phyloP scores from a whole-genome alignment of 1,284 basidiomycete species.

The Puccinia coronata region DNA sequence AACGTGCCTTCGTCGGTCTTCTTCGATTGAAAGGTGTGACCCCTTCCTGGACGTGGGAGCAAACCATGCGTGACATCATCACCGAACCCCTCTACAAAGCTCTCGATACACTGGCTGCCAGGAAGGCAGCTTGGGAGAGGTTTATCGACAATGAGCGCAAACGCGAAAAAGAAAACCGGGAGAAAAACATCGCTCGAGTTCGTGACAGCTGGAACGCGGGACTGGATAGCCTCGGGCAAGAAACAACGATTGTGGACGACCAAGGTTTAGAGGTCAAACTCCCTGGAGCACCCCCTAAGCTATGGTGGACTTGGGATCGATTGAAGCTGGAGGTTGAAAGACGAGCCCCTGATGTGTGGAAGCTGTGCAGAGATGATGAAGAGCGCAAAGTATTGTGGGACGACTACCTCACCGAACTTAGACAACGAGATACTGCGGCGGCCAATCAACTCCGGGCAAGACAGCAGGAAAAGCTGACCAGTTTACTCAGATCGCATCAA shows the following conservation, averaged over 20 bases:
- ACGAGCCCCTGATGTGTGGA: conserved; percentile 65
- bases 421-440: conserved; percentile 78
- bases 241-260: conserved; percentile 50
- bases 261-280: conserved; percentile 52
- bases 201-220: conserved; percentile 52
- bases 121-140: conserved; percentile 73
- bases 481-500: conserved; percentile 43
- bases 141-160: conserved; percentile 57
- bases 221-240: conserved; percentile 52
- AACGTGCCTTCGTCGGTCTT: conserved; percentile 87
- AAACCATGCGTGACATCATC: conserved; percentile 94
- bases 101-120: conserved; percentile 86
- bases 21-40: conserved; percentile 84
- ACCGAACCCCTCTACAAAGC: conserved; percentile 97
- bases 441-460: conserved; percentile 47
- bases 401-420: conserved; percentile 80
- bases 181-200: conserved; percentile 52
- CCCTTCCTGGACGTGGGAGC: conserved; percentile 94
- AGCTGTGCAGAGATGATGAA: conserved; percentile 75
- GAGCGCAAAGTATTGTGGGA: conserved; percentile 83
- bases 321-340: conserved; percentile 52
- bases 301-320: conserved; percentile 57
- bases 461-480: conserved; percentile 46
- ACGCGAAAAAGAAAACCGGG: conserved; percentile 53
- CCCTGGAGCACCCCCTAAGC: conserved; percentile 54